Evolutionary conservation across 257 asterid species (phyloP).

Genomic region (Penstemon davidsonii): DNA sequence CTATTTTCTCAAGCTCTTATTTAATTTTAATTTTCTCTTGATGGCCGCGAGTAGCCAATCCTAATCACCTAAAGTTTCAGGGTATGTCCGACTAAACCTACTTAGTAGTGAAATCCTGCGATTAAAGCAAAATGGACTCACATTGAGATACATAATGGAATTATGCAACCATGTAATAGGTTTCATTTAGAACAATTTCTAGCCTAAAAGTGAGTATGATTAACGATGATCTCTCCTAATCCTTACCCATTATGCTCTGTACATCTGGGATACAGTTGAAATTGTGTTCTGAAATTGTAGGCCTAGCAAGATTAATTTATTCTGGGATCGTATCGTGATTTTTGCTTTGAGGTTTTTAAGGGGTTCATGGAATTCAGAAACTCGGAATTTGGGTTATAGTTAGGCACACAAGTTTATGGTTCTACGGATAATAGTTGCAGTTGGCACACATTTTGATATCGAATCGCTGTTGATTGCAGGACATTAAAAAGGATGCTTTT

Average conservation of each 20-base stretch:
- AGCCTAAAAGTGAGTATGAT: too few species aligned
- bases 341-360: conserved; percentile 8
- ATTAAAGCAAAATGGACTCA: too few species aligned
- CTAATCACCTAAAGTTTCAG: background rate
- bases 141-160: too few species aligned
- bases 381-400: background rate
- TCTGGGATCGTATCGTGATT: conserved; percentile 1
- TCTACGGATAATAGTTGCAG: conserved; percentile 8
- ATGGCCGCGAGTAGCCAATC: background rate
- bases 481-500: conserved; percentile 81
- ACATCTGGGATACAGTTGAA: background rate
- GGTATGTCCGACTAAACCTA: too few species aligned
- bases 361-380: background rate
- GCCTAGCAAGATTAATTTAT: background rate
- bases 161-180: too few species aligned
- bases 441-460: conserved; percentile 28
- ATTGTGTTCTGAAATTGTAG: background rate
- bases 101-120: too few species aligned
- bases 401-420: background rate
- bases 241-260: background rate
- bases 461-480: conserved; percentile 53
- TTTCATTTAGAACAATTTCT: too few species aligned
- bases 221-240: too few species aligned
- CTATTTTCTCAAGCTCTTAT: background rate
- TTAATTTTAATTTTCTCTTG: background rate